Percentiles rank a stretch among this genome's conserved stretches.
Conservation (phyloP, 2,329 filamentous ascomycete genomes). For the Aspergillus eucalypticola region DNA sequence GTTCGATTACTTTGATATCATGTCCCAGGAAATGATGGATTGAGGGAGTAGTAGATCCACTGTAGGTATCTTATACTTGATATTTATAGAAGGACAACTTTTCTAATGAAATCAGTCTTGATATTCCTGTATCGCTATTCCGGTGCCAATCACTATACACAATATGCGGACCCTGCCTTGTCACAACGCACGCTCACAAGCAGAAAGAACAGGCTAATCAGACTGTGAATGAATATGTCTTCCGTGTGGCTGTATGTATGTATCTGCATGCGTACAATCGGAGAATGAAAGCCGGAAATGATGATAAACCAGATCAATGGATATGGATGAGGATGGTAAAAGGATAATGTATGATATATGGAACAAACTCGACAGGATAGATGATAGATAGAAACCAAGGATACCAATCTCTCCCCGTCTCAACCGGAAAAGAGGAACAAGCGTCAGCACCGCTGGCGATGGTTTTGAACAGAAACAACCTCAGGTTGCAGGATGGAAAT, state of each 20-base stretch:
- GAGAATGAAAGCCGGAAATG: background rate
- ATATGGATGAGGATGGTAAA: background rate
- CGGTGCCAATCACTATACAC: constrained; percentile 5
- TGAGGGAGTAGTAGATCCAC: too few species aligned
- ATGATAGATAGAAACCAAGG: constrained; percentile 6
- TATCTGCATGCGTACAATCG: constrained; percentile 3
- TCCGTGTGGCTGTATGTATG: background rate
- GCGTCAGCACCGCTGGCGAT: constrained; percentile 21
- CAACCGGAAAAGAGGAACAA: constrained; percentile 5
- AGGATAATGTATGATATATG: background rate
- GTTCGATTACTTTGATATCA: too few species aligned
- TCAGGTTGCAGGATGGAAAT: constrained; percentile 8
- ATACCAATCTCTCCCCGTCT: constrained; percentile 3
- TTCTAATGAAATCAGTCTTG: background rate
- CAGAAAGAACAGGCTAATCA: background rate
- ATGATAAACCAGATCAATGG: background rate
- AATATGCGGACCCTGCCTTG: background rate
- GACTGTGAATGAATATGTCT: background rate
- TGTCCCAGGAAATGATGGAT: background rate
- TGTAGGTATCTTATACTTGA: too few species aligned
- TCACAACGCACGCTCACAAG: background rate
- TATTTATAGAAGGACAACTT: background rate
- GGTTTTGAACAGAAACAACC: constrained; percentile 1
- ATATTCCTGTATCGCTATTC: constrained; percentile 1
- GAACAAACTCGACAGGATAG: constrained; percentile 6